These are phyloP conservation scores for Eucalyptus urophylla DNA, from an alignment of 345 rosid genomes.

Conservation along the genomic window DNA sequence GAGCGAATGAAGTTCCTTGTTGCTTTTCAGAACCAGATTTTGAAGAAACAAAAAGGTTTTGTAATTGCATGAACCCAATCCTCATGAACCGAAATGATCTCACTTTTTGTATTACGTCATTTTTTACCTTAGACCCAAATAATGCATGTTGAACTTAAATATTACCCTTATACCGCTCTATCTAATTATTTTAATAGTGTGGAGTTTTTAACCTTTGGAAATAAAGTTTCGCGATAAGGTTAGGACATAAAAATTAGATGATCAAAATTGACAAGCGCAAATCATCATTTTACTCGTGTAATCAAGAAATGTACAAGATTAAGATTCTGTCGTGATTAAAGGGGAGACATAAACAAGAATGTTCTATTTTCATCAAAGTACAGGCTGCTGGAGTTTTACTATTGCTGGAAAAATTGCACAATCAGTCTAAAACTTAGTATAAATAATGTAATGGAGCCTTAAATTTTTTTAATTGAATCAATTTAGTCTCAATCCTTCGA, in stretches of 20 bases:
- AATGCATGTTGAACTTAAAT: neutral
- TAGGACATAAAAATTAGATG: neutral
- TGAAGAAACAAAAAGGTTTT: neutral
- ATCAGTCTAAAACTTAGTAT: neutral
- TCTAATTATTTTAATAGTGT: no score
- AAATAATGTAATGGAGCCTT: neutral
- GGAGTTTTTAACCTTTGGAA: neutral
- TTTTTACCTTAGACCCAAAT: neutral
- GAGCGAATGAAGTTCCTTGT: neutral
- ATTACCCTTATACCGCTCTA: neutral
- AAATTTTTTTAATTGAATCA: neutral
- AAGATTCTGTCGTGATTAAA: neutral
- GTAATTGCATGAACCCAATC: neutral
- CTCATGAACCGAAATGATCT: neutral
- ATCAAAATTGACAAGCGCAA: neutral
- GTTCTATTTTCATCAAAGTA: neutral
- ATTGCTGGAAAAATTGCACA: neutral
- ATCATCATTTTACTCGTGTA: neutral
- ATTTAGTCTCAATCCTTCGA: neutral
- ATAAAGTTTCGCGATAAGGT: neutral
- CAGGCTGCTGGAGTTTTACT: neutral
- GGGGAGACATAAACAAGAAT: neutral
- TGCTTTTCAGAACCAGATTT: neutral
- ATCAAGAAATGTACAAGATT: neutral
- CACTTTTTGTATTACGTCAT: neutral